Evolutionary conservation across 2,329 filamentous ascomycete genomes (phyloP), one percentile per base, ranked within the genome.

Genomic region (Volutella citrinella): DNA sequence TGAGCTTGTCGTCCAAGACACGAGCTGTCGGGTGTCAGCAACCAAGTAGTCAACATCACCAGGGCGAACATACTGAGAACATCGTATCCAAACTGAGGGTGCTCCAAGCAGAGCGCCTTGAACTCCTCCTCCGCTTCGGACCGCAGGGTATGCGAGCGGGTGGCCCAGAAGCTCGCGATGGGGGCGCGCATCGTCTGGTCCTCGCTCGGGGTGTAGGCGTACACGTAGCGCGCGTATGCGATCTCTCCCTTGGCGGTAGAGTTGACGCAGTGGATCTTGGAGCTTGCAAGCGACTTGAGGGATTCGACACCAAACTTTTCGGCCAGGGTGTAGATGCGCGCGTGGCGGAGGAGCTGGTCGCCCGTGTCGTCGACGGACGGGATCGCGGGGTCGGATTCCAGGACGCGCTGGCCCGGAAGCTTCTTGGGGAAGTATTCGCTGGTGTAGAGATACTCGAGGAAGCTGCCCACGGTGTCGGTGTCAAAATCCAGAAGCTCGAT

Each of bases 191-290:
- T 87, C 4, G 77, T 78, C 10, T 64, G 68, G 61, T 95, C 87
- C 41, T 84, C 78, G 30, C 72, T 63, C 34, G 66, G 62, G 10
- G 86, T 93, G 64, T 87, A 79, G 41, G 78, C 79, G 69, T 95
- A 95, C 19, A 95, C 85, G 66, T 89, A 96, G 59, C 88, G 80
- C 8, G 90, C 90, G 62, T 95, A 96, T 17, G 82, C 80, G 55
- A 96, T 90, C 70, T 96, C 90, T 60, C 88, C 90, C 65, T 83
- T 84, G 21, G 88, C 87, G 1, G 86, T 94, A 27, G 84, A 87
- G 56, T 89, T 84, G 53, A 95, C 85, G 59, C 87, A 87, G 69
- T 95, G 88, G 53, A 96, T 95, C 71, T 96, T 96, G 58, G 78
- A 81, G 58, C 86, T 86, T 4, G 89, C 84, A 18, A 95, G 79